Base-by-base conservation (phyloP, 176 grass and related monocot species). In the Juncus inflexus region DNA sequence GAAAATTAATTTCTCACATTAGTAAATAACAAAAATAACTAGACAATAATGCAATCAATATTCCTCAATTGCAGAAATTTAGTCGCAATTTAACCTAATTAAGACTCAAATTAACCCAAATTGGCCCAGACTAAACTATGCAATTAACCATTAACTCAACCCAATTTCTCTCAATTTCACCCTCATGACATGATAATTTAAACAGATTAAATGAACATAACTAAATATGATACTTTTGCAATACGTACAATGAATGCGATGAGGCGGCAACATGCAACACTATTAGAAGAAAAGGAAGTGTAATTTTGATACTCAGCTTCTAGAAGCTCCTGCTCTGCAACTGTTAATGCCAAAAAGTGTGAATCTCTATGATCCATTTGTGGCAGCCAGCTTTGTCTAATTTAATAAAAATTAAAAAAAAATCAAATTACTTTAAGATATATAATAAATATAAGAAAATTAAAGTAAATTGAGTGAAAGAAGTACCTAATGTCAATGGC, bases 321-420 rank as follows among this genome's bases (percentile, higher is more conserved):
- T 52, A 99, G 64, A 38, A 92, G 70, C 59, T 99, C 88, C 63
- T 99, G 94, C 75, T 99, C 88, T 42, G 83, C 85, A 9, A 91
- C 90, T 58, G 94, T 82, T 65, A 99, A 92, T 35, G 83, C 88
- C 6, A 99, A 80, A 62, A 92, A 99, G 77, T 99, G 83, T 38
- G 85, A 89, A 51, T 97, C 88, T 52, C 77, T 84, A 43, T 81
- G 73, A 77, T 90, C 92, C 12, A 97, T 83, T 42, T 72, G 80
- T 7, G 76, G 68, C 28, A 79, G 82, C 92, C 84, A 91, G 68
- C 76, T 87, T 76, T 83, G 84, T 74, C 87, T 97, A 76, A 58
- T 15, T 73, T 0, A 58, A 42, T 4, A 52, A 13, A 69, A 43
- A 9, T n/a, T n/a, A 7, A 50, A 55, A 67, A 47, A 9, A n/a